Base-by-base conservation (phyloP, 352 stramenopile species). In the Pythium utonaiense region DNA sequence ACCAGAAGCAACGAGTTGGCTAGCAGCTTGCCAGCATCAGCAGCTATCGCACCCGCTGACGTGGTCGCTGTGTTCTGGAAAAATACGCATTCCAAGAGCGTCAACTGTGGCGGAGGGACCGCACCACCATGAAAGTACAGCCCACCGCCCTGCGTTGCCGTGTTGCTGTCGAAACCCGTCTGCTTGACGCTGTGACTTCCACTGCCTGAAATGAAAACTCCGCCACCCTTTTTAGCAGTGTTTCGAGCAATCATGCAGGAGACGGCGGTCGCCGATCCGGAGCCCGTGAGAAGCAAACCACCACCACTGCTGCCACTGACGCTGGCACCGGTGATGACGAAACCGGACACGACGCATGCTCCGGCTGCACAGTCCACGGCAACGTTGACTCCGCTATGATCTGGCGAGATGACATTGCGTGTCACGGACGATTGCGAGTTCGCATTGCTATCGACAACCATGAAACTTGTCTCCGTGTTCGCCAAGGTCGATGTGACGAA, bases 201-300 rank as follows among this genome's bases (percentile, higher is more conserved):
- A 19, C 14, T 16, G 2, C 57, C 64, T 8, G 30, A 57, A 24
- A 71, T 36, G 19, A 66, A 64, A 41, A 71, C 34, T 12, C 64
- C 64, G 14, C 25, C 64, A 30, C 56, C 56, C 21, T 28, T 19
- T 7, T 50, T 36, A 0, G 57, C 57, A 17, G 3, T 1, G 33
- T 71, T 64, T 30, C 24, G 19, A 49, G 49, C 42, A 24, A 71
- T 61, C 0, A 53, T 7, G 8, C 62, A 28, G 3, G 27, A 33
- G 6, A 40, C 62, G 17, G 64, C 13, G n/a, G 21, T 45, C 8
- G 57, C 34, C 1, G 50, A 42, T 3, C 64, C 64, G 7, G 3
- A 24, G n/a, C 64, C 64, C 0, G 25, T 56, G 10, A 71, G 31
- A 21, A 53, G 53, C 25, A 71, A 31, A 16, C 64, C 64, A 1